Conservation (phyloP, 768 basidiomycete species). For the Leucocoprinus sp. region DNA sequence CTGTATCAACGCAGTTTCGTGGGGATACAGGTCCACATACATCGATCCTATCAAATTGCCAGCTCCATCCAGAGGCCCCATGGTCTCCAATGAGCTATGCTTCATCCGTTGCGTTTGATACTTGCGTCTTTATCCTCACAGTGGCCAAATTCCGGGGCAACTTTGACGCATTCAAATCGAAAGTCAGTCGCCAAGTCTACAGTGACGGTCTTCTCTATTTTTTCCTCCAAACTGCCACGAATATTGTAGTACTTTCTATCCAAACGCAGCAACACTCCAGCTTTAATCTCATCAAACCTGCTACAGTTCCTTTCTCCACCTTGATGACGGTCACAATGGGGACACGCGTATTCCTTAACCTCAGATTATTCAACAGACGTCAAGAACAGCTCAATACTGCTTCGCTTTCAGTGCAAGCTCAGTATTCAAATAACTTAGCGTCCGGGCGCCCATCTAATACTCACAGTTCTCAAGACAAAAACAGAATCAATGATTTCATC, state of each 20-base stretch:
- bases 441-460: constrained; percentile 1
- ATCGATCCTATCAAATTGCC: constrained; percentile 5
- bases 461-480: too few relatives aligned
- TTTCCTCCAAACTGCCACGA: constrained; percentile 6
- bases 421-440: background rate
- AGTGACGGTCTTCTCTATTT: constrained; percentile 6
- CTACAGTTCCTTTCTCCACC: constrained; percentile 6
- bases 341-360: constrained; percentile 7
- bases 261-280: constrained; percentile 4
- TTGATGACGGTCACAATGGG: constrained; percentile 9
- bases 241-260: constrained; percentile 1
- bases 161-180: background rate
- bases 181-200: constrained; percentile 3
- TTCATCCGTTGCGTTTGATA: constrained; percentile 7
- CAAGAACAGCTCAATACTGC: background rate
- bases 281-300: constrained; percentile 7
- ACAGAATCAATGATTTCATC: too few relatives aligned
- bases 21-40: constrained; percentile 3
- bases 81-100: constrained; percentile 9
- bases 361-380: constrained; percentile 2
- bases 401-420: background rate
- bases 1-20: constrained; percentile 3
- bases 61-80: constrained; percentile 2
- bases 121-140: constrained; percentile 5
- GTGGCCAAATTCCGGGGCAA: constrained; percentile 2